These are phyloP conservation scores for Trametes cingulata DNA, from an alignment of 768 basidiomycete genomes.

Conservation along the genomic window DNA sequence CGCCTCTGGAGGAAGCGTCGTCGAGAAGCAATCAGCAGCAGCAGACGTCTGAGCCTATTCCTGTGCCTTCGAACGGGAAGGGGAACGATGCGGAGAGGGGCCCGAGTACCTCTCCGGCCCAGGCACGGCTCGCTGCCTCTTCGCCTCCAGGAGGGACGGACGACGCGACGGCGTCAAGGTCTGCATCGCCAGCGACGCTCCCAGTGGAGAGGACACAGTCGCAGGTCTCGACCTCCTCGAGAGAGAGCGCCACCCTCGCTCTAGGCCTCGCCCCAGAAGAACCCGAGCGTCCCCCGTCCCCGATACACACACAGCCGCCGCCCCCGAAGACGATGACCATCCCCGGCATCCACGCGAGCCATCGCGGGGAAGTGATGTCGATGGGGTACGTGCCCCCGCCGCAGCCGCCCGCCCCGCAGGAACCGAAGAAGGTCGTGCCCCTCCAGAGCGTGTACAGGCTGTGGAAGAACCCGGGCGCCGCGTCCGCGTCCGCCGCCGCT, in stretches of 20 bases:
- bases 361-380: conserved; percentile 84
- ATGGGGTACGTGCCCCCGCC: conserved; percentile 69
- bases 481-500: too few relatives aligned
- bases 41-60: conserved; percentile 34
- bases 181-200: conserved; percentile 32
- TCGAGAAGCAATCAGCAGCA: conserved; percentile 13
- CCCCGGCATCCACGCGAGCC: conserved; percentile 83
- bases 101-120: conserved; percentile 9
- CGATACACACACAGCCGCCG: conserved; percentile 72
- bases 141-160: background rate
- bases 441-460: conserved; percentile 74
- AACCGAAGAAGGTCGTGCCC: conserved; percentile 50
- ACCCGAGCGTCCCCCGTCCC: conserved; percentile 39
- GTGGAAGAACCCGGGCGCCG: conserved; percentile 57
- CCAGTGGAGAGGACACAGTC: conserved; percentile 39
- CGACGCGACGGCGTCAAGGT: conserved; percentile 2
- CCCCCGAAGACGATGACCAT: conserved; percentile 83
- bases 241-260: conserved; percentile 12
- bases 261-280: conserved; percentile 27
- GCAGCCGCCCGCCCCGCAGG: conserved; percentile 37
- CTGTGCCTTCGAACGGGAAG: conserved; percentile 32
- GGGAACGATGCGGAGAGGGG: conserved; percentile 24
- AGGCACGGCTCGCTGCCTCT: background rate
- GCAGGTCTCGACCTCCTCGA: conserved; percentile 21
- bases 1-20: conserved; percentile 23